Base-by-base conservation (phyloP, 2,329 filamentous ascomycete species). In the Colletotrichum sidae region DNA sequence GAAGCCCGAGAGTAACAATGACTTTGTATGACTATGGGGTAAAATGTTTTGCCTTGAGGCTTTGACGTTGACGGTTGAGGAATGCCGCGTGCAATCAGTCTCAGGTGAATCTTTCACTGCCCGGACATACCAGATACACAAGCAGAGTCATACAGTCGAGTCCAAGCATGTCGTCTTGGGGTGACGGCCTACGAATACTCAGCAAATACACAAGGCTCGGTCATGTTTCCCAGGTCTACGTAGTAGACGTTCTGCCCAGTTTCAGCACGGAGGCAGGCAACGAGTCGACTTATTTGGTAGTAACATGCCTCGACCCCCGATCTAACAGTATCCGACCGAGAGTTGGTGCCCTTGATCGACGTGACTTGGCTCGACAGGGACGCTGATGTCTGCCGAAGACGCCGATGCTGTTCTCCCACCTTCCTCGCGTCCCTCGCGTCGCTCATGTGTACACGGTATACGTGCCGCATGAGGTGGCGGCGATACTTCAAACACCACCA, bases 371-470 rank as follows among this genome's bases (percentile, higher is more conserved):
- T 51, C 13, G 39, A 9, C 25, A 54, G 45, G 34, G 61, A 55
- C 50, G 39, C 55, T 42, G 35, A 51, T 17, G 51, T 53, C 56
- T 45, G n/a, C 17, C 12, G 9, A 25, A 49, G 33, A 53, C 39
- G 25, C 11, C 41, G n/a, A 25, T 53, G 34, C 34, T 33, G 34
- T 41, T 42, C 42, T 42, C 57, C 57, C 42, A 62, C 46, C 56
- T 62, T 65, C 58, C 62, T 46, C 10, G 6, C 58, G 62, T 62
- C 58, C 62, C 62, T 65, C 57, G 42, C 52, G 41, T 61, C 34
- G 57, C 51, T 65, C 60, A 46, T 35, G 58, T 46, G 38, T 13
- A n/a, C 33, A 25, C 25, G 25, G 25, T 25, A 25, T 25, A 25
- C 25, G 25, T 25, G 25, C 25, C 25, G 25, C 4, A 25, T 25